These are phyloP conservation scores for Eimeria sp. DNA, from an alignment of 169 alveolate species.

Conservation along the genomic window DNA sequence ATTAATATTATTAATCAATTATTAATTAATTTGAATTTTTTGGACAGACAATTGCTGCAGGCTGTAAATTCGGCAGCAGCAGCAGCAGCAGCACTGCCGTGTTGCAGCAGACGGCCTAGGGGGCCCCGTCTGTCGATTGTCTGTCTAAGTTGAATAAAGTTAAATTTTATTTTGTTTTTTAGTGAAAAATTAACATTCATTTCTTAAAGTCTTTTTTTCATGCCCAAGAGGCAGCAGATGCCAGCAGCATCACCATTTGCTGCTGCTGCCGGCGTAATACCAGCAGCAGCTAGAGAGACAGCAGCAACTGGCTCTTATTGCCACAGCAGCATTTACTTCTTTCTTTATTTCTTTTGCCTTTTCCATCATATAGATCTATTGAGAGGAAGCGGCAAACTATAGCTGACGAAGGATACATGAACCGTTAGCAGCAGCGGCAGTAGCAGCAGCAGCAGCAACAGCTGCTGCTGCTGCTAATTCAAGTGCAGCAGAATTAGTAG, in stretches of 20 bases:
- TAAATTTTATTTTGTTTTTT: too few relatives aligned
- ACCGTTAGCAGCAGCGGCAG: background rate
- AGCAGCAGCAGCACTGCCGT: slow-evolving; percentile 11
- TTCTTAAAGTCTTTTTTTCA: too few relatives aligned
- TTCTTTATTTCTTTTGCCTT: background rate
- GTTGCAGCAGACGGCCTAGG: background rate
- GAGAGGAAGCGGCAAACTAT: background rate
- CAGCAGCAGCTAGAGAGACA: too few relatives aligned
- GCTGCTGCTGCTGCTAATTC: background rate
- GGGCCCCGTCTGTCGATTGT: background rate
- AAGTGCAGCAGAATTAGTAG: slow-evolving; percentile 9
- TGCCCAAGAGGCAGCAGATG: too few relatives aligned
- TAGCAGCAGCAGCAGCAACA: slow-evolving; percentile 25
- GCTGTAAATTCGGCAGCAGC: background rate
- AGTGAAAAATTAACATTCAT: too few relatives aligned
- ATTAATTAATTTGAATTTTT: background rate
- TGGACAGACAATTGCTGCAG: background rate
- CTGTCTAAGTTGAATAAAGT: too few relatives aligned
- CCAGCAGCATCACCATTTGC: slow-evolving; percentile 7
- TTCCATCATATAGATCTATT: background rate
- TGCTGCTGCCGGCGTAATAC: background rate
- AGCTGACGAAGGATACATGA: background rate
- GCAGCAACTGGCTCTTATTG: too few relatives aligned
- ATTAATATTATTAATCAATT: background rate
- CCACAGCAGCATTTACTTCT: background rate